Conservation (phyloP, 2,329 filamentous ascomycete genomes). For the Aspergillus glaucus region DNA sequence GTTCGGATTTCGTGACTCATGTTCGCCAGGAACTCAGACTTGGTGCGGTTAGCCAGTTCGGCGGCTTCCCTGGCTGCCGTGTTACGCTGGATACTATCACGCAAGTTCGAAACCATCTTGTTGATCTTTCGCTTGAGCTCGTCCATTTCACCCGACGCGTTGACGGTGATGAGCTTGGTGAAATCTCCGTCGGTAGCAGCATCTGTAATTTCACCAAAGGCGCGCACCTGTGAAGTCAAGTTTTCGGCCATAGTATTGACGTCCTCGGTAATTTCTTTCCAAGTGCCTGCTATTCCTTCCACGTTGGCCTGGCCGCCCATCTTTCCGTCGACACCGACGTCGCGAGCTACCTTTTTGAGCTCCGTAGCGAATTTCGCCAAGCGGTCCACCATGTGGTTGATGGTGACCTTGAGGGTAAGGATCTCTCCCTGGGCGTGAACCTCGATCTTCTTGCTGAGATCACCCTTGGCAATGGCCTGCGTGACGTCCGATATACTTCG, state of each 20-base stretch:
- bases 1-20: constrained; percentile 99
- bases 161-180: constrained; percentile 91
- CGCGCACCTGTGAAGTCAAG: constrained; percentile 90
- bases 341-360: constrained; percentile 89
- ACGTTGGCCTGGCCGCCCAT: constrained; percentile 97
- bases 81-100: constrained; percentile 94
- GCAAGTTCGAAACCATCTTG: constrained; percentile 93
- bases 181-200: constrained; percentile 95
- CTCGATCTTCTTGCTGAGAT: constrained; percentile 93
- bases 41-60: constrained; percentile 94
- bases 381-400: constrained; percentile 97
- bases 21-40: constrained; percentile 96
- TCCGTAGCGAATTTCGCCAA: constrained; percentile 94
- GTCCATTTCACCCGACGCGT: constrained; percentile 98
- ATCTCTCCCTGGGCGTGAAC: constrained; percentile 95
- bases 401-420: constrained; percentile 86
- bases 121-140: constrained; percentile 99
- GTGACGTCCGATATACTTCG: constrained; percentile 90
- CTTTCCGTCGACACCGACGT: constrained; percentile 95
- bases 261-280: constrained; percentile 97
- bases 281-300: constrained; percentile 83
- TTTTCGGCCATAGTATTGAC: constrained; percentile 89
- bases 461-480: constrained; percentile 88
- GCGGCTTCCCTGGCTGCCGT: constrained; percentile 92
- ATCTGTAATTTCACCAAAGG: constrained; percentile 98